These are phyloP conservation scores for Pseudogymnoascus sp. DNA, from an alignment of 2,329 filamentous ascomycete genomes.

Conservation along the genomic window DNA sequence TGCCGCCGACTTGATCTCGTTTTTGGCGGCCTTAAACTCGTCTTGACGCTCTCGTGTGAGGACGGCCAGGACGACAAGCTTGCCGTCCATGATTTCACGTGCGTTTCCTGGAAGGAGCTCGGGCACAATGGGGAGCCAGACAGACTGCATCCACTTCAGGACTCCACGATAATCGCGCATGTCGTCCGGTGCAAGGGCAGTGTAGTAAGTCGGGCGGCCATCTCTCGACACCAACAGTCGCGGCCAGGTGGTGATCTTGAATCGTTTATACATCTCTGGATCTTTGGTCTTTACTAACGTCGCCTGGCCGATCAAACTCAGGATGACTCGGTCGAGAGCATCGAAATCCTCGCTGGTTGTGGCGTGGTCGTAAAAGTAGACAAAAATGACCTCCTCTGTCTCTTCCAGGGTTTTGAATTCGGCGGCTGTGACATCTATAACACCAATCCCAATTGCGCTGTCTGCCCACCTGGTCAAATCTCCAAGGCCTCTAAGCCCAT, in stretches of 20 bases:
- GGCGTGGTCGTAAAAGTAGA: slow-evolving; percentile 96
- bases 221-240: slow-evolving; percentile 82
- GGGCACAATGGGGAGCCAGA: slow-evolving; percentile 93
- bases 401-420: slow-evolving; percentile 76
- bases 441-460: slow-evolving; percentile 71
- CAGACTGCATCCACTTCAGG: slow-evolving; percentile 86
- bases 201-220: slow-evolving; percentile 84
- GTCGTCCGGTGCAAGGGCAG: slow-evolving; percentile 74
- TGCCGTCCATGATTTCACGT: slow-evolving; percentile 88
- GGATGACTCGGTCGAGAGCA: slow-evolving; percentile 75
- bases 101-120: slow-evolving; percentile 89
- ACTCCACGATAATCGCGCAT: slow-evolving; percentile 83
- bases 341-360: slow-evolving; percentile 87
- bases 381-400: slow-evolving; percentile 89
- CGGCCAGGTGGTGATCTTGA: slow-evolving; percentile 97
- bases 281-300: slow-evolving; percentile 89
- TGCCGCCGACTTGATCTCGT: slow-evolving; percentile 91
- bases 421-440: slow-evolving; percentile 70
- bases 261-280: slow-evolving; percentile 63
- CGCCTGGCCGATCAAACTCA: slow-evolving; percentile 83
- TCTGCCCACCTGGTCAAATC: slow-evolving; percentile 83
- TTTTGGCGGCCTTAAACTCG: slow-evolving; percentile 67
- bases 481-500: slow-evolving; percentile 81
- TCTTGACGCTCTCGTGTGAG: slow-evolving; percentile 72
- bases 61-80: slow-evolving; percentile 87